Conservation (phyloP, 495 filamentous ascomycete genomes). For the Talaromyces adpressus region DNA sequence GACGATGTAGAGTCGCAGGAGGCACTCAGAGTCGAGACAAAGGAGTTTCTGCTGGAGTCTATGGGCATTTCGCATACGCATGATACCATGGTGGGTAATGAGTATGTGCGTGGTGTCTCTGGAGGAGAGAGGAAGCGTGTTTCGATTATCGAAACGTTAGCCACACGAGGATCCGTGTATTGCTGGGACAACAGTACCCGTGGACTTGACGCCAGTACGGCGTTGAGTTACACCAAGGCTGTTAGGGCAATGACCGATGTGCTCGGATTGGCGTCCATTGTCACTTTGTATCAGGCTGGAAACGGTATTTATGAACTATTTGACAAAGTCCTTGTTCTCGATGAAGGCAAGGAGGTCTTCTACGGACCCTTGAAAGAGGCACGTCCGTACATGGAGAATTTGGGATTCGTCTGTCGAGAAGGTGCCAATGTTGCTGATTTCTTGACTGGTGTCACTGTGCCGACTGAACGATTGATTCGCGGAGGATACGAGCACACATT, state of each 20-base stretch:
- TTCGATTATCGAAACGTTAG: constrained; percentile 59
- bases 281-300: constrained; percentile 55
- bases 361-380: constrained; percentile 53
- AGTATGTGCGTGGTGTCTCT: constrained; percentile 73
- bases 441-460: constrained; percentile 65
- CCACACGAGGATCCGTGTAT: constrained; percentile 51
- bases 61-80: constrained; percentile 72
- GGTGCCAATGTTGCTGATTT: constrained; percentile 65
- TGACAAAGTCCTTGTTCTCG: constrained; percentile 64
- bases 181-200: constrained; percentile 58
- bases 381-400: constrained; percentile 56
- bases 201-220: constrained; percentile 55
- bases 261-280: constrained; percentile 37
- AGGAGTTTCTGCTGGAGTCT: constrained; percentile 64
- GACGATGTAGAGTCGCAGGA: constrained; percentile 34
- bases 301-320: constrained; percentile 56
- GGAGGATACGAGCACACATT: constrained; percentile 43
- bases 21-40: constrained; percentile 41
- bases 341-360: constrained; percentile 57
- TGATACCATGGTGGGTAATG: constrained; percentile 75
- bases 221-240: constrained; percentile 47
- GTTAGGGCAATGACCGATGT: constrained; percentile 41
- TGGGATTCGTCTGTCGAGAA: constrained; percentile 58
- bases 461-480: constrained; percentile 53
- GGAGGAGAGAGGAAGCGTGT: constrained; percentile 77